Evolutionary conservation across 345 rosid genomes (phyloP), one percentile per base, ranked within the genome.

Genomic region (Firmiana major): DNA sequence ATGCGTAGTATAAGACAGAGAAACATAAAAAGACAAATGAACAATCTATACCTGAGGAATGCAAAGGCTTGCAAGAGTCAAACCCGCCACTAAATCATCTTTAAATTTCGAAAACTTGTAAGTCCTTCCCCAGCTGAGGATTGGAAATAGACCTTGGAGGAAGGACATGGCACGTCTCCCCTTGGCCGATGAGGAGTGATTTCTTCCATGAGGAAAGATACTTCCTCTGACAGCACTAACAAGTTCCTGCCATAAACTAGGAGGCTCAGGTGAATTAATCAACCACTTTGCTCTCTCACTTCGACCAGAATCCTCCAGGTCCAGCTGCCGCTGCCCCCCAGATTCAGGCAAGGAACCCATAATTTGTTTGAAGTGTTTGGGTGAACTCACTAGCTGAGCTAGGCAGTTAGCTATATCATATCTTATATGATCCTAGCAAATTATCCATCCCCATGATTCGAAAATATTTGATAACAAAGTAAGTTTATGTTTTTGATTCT

Each of bases 41-140:
- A 38, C 40, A 54, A n/a, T 40, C 15, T 15, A 40, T 75, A 90
- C 98, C 98, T 92, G 97, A 77, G 97, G 98, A 83, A 94, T 88
- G 87, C 91, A 81, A 64, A 94, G 94, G 77, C 96, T 94, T 5
- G 96, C 97, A 46, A 94, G 97, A 9, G 98, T 92, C 73, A 94
- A 83, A 77, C 98, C 97, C 1, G 97, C 94, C 98, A 94, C 87
- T 38, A 94, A 75, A 78, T 94, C 98, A 51, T 79, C 80, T 83
- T 88, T 94, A 67, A 94, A 88, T 85, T 58, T 81, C 10, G 90
- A 81, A 68, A 80, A 80, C 57, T 65, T 83, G 88, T 92, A 94
- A 51, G 58, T 75, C 80, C 85, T 87, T 40, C 88, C 92, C 98
- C 97, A 92, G 15, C 26, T 78, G 51, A 94, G 89, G 75, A 90